A percentile compares a stretch with the other conserved stretches of the same genome.
These are phyloP conservation scores for Aspergillus campestris DNA, from an alignment of 495 filamentous ascomycete genomes.

Conservation along the genomic window DNA sequence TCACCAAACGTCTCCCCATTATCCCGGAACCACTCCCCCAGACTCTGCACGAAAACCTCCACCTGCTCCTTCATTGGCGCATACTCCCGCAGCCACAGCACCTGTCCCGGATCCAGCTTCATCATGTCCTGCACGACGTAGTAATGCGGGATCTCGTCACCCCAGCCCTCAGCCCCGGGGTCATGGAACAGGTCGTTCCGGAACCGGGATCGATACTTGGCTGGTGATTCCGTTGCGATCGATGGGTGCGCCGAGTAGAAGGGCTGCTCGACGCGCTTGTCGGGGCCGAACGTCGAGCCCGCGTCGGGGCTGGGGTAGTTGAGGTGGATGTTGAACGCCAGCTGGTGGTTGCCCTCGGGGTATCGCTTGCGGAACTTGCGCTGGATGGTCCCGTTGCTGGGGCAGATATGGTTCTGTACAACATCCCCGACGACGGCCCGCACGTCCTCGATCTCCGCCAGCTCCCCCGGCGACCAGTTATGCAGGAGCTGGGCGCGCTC, in stretches of 20 bases:
- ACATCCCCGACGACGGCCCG: slow-evolving; percentile 42
- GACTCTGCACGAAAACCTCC: slow-evolving; percentile 38
- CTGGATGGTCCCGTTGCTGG: slow-evolving; percentile 51
- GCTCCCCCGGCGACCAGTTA: slow-evolving; percentile 44
- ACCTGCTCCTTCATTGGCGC: slow-evolving; percentile 46
- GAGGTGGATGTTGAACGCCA: slow-evolving; percentile 46
- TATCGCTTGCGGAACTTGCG: slow-evolving; percentile 49
- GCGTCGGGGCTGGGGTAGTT: slow-evolving; percentile 30
- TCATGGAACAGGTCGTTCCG: slow-evolving; percentile 33
- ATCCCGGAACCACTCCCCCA: slow-evolving; percentile 56
- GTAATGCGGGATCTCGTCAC: slow-evolving; percentile 54
- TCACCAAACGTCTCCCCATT: slow-evolving; percentile 55
- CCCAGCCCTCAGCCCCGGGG: slow-evolving; percentile 44
- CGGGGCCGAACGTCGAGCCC: slow-evolving; percentile 1
- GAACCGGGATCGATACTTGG: slow-evolving; percentile 23
- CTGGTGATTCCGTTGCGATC: slow-evolving; percentile 14
- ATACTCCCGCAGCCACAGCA: slow-evolving; percentile 47
- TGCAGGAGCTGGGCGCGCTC: slow-evolving; percentile 48
- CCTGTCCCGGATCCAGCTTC: slow-evolving; percentile 52
- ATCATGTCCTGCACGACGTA: slow-evolving; percentile 60
- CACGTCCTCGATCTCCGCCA: slow-evolving; percentile 51
- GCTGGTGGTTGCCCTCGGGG: slow-evolving; percentile 38
- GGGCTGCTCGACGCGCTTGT: slow-evolving; percentile 9
- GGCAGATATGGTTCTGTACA: slow-evolving; percentile 47
- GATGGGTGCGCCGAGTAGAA: slow-evolving; percentile 17